These are phyloP conservation scores for Sanguinoderma infundibulare DNA, from an alignment of 1,284 basidiomycete species.

Conservation along the genomic window DNA sequence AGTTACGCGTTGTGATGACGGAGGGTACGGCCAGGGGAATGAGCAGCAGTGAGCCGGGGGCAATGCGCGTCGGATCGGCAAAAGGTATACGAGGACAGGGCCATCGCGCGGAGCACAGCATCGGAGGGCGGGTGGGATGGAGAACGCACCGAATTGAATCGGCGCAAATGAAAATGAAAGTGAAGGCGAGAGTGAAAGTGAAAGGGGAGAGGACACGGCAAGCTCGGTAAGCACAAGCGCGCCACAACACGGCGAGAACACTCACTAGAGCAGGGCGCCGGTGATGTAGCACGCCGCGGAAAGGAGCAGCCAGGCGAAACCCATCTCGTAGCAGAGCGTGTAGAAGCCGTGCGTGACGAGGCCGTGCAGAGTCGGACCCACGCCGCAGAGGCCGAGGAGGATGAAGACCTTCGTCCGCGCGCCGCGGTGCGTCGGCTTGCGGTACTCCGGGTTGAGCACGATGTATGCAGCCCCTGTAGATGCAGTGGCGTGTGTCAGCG, in stretches of 20 bases:
- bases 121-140: too few relatives aligned
- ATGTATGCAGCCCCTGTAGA: constrained; percentile 74
- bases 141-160: not conserved
- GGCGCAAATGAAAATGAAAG: not conserved
- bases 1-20: not conserved
- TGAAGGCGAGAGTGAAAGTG: not conserved
- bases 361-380: constrained; percentile 76
- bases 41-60: not conserved
- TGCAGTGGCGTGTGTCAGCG: not conserved
- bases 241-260: constrained; percentile 25
- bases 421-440: constrained; percentile 75
- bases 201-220: not conserved
- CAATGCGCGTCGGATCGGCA: not conserved
- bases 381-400: constrained; percentile 74
- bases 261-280: constrained; percentile 85
- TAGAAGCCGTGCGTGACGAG: constrained; percentile 60
- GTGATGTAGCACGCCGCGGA: constrained; percentile 76
- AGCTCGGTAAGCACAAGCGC: constrained; percentile 11
- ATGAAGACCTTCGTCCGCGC: constrained; percentile 85
- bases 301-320: constrained; percentile 67
- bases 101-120: not conserved
- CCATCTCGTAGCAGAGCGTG: constrained; percentile 64
- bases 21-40: not conserved
- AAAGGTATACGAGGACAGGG: not conserved
- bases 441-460: constrained; percentile 82